A percentile compares a stretch with the other conserved stretches of the same genome.
phyloP scores from a whole-genome alignment of 768 basidiomycete genomes.

The Cystobasidium onofrii region DNA sequence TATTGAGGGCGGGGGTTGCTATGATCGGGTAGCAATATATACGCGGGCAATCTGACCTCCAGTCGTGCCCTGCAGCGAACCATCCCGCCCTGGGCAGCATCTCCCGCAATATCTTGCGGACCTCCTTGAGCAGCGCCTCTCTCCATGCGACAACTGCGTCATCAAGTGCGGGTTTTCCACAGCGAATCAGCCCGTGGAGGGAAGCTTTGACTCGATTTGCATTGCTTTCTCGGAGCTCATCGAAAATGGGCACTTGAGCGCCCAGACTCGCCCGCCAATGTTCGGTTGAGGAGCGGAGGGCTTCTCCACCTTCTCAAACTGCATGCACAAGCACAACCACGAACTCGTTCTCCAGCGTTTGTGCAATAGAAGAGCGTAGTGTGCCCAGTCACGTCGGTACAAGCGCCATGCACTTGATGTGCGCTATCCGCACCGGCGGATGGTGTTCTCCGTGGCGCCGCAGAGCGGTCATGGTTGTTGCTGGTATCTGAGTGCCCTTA shows the following conservation, averaged over 20 bases:
- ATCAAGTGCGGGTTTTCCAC: conserved; percentile 41
- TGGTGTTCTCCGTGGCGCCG: not conserved
- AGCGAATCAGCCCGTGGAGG: conserved; percentile 63
- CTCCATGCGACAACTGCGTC: conserved; percentile 44
- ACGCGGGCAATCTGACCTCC: too few relatives aligned
- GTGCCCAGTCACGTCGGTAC: conserved; percentile 65
- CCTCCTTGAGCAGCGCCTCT: conserved; percentile 42
- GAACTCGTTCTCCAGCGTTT: conserved; percentile 67
- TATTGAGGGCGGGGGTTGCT: too few relatives aligned
- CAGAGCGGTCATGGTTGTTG: not conserved
- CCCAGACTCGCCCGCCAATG: not conserved
- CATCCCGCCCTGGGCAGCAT: too few relatives aligned
- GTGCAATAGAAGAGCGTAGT: conserved; percentile 66
- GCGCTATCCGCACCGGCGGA: conserved; percentile 50
- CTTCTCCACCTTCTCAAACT: conserved; percentile 49
- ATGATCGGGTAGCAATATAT: too few relatives aligned
- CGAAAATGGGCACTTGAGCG: not conserved
- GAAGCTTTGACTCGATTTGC: conserved; percentile 54
- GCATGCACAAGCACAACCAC: conserved; percentile 63
- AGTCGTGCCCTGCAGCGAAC: too few relatives aligned
- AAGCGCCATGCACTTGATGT: conserved; percentile 62
- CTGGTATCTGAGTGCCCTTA: not conserved
- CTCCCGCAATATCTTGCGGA: conserved; percentile 58
- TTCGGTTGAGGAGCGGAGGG: not conserved
- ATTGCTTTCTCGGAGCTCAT: not conserved